phyloP scores from a whole-genome alignment of 2,329 filamentous ascomycete species.

The Dothiorella sarmentorum region DNA sequence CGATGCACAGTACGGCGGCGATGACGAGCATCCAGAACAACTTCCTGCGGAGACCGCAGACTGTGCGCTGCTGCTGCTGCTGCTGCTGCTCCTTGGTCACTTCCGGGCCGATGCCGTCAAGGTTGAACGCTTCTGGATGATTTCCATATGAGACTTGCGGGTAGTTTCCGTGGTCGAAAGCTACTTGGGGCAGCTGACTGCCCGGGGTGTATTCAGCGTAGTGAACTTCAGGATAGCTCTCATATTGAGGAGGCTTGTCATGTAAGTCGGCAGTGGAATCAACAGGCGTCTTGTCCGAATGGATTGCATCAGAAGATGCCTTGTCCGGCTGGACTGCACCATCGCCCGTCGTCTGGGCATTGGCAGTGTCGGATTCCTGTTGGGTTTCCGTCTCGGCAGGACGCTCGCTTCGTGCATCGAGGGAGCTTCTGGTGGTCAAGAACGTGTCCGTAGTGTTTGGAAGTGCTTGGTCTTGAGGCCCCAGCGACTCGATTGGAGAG shows the following conservation, averaged over 20 bases:
- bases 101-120: background rate
- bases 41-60: background rate
- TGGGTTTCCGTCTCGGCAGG: background rate
- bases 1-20: background rate
- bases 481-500: background rate
- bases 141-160: background rate
- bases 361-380: background rate
- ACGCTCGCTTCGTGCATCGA: background rate
- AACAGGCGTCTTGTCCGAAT: background rate
- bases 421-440: background rate
- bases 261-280: background rate
- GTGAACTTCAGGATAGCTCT: background rate
- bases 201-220: background rate
- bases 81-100: background rate
- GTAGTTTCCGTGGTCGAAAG: background rate
- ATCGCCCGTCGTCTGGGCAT: no score
- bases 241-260: background rate
- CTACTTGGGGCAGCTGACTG: background rate
- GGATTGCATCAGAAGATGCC: background rate
- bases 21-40: background rate
- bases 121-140: background rate
- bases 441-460: background rate
- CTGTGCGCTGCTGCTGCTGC: background rate
- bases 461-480: no score
- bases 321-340: background rate